A percentile compares a stretch with the other conserved stretches of the same genome.
Evolutionary conservation across 1,139 yeast species (phyloP).

Genomic region (Sugiyamaella grinbergsii): DNA sequence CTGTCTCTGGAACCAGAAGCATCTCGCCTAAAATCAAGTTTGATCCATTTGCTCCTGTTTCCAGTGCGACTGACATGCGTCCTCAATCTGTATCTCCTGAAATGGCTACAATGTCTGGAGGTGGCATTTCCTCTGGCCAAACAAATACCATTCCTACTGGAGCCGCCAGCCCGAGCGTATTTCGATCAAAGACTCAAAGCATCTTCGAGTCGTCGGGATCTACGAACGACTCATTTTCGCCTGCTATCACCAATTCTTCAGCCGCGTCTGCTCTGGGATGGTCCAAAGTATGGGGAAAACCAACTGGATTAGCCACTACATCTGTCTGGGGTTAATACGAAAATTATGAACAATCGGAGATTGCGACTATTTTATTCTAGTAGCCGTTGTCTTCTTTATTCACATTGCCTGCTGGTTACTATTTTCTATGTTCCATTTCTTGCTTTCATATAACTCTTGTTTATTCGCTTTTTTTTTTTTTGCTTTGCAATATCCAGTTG

Average conservation of each 20-base stretch:
- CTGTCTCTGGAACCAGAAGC: constrained; percentile 17
- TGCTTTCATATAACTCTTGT: no score
- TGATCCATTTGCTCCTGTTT: constrained; percentile 28
- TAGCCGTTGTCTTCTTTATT: background rate
- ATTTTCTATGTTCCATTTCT: no score
- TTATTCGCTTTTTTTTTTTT: background rate
- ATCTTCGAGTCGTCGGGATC: background rate
- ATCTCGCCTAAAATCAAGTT: constrained; percentile 25
- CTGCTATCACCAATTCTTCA: background rate
- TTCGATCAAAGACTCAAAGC: background rate
- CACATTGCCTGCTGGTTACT: no score
- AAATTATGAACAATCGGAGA: no score
- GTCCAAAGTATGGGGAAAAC: constrained; percentile 28
- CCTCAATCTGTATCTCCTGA: constrained; percentile 17
- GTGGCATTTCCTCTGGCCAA: background rate
- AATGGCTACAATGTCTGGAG: background rate
- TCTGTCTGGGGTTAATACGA: constrained; percentile 25
- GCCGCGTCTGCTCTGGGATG: constrained; percentile 21
- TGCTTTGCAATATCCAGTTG: constrained; percentile 3
- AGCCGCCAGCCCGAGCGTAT: background rate
- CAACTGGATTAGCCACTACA: constrained; percentile 23
- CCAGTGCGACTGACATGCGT: constrained; percentile 2
- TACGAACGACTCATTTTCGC: background rate
- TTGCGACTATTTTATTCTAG: background rate
- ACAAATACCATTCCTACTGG: background rate